Evolutionary conservation across 176 grass and related monocot species (phyloP).

Genomic region (Aegilops tauschii): DNA sequence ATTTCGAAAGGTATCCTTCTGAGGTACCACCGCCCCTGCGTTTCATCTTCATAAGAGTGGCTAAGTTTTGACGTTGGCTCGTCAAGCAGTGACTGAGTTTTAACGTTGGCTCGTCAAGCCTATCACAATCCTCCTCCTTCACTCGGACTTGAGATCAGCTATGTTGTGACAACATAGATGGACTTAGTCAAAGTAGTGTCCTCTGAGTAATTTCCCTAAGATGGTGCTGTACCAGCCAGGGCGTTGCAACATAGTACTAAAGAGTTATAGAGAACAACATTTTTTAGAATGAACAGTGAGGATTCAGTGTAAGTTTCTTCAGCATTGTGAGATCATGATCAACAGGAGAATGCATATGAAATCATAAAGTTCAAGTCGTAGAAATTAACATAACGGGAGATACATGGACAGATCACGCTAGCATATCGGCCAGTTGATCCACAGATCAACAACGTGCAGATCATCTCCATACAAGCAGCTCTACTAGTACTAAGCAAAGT

Average conservation of each 20-base stretch:
- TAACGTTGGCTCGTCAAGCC: too few relatives aligned
- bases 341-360: neutral
- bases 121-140: too few relatives aligned
- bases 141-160: too few relatives aligned
- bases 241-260: neutral
- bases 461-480: neutral
- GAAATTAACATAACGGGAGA: too few relatives aligned
- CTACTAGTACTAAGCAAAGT: constrained; percentile 40
- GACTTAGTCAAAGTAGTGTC: too few relatives aligned
- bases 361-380: neutral
- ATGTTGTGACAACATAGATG: too few relatives aligned
- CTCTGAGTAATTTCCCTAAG: neutral
- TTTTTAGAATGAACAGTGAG: neutral
- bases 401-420: too few relatives aligned
- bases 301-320: neutral
- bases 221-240: neutral
- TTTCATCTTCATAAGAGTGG: too few relatives aligned
- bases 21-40: too few relatives aligned
- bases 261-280: neutral
- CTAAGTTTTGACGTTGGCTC: too few relatives aligned
- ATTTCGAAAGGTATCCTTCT: too few relatives aligned
- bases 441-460: neutral
- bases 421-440: neutral
- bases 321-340: neutral
- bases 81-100: too few relatives aligned